Evolutionary conservation across 2,329 filamentous ascomycete species (phyloP).

Genomic region (Magnaporthales sp.): DNA sequence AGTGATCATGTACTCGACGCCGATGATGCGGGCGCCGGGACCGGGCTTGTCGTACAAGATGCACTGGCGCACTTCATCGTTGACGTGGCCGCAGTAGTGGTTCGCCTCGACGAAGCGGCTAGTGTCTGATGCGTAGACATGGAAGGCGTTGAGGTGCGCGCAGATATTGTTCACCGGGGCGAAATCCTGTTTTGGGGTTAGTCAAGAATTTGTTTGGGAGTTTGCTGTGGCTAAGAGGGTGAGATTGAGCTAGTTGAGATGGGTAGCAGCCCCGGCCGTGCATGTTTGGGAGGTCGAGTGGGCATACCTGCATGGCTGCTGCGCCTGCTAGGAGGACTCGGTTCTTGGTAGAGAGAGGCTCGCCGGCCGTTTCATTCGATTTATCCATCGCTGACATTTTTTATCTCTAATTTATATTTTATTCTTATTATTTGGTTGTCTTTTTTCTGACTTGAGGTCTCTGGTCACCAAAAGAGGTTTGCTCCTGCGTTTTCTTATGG

Average conservation of each 20-base stretch:
- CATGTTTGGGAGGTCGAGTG: background rate
- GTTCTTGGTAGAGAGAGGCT: conserved; percentile 44
- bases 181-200: conserved; percentile 42
- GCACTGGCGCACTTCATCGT: conserved; percentile 72
- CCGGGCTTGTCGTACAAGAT: conserved; percentile 67
- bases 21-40: conserved; percentile 64
- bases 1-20: conserved; percentile 83
- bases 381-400: background rate
- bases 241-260: background rate
- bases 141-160: conserved; percentile 80
- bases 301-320: conserved; percentile 41
- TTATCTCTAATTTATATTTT: background rate
- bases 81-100: conserved; percentile 77
- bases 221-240: no score
- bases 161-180: conserved; percentile 66
- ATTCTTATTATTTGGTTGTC: background rate
- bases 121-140: conserved; percentile 69
- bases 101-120: conserved; percentile 65
- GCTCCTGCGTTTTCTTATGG: background rate
- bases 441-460: background rate
- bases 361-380: conserved; percentile 24
- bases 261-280: conserved; percentile 5
- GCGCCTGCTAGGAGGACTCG: conserved; percentile 54
- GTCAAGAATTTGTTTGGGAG: background rate
- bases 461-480: background rate